These are phyloP conservation scores for Bryum argenteum DNA, from an alignment of 225 moss, liverwort and hornwort genomes.

Conservation along the genomic window DNA sequence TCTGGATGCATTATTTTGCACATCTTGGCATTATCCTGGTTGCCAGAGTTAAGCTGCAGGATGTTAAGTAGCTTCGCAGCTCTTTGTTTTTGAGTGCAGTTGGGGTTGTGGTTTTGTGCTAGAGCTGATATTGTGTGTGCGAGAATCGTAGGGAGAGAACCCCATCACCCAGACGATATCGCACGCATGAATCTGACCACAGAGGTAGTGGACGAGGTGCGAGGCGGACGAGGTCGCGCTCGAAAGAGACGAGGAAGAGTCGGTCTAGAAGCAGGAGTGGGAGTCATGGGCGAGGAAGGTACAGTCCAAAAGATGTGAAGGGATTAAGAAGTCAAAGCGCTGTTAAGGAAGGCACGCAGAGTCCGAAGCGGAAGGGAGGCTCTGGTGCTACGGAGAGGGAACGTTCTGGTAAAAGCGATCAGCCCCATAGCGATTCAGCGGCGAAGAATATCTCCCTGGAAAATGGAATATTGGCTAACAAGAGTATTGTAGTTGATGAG, in stretches of 20 bases:
- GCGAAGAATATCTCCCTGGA: conserved; percentile 12
- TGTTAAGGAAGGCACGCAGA: conserved; percentile 35
- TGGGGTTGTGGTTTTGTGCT: background rate
- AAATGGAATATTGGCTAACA: conserved; percentile 28
- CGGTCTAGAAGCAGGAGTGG: conserved; percentile 63
- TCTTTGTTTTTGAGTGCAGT: conserved; percentile 1
- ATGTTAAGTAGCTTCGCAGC: background rate
- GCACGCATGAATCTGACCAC: conserved; percentile 55
- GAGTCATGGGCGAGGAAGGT: conserved; percentile 47
- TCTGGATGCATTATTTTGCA: background rate
- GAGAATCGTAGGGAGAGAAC: conserved; percentile 59
- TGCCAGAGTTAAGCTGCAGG: background rate
- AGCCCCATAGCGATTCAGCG: conserved; percentile 5
- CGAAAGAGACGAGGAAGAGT: conserved; percentile 62
- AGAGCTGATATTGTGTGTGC: conserved; percentile 21
- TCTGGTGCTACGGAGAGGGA: conserved; percentile 8
- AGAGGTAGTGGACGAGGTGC: conserved; percentile 54
- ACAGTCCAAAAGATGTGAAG: conserved; percentile 49
- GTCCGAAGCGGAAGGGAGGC: conserved; percentile 32
- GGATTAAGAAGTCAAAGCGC: conserved; percentile 39
- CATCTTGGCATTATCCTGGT: background rate
- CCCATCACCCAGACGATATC: conserved; percentile 64
- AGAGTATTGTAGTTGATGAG: conserved; percentile 40
- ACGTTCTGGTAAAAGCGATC: conserved; percentile 21
- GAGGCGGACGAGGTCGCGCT: conserved; percentile 67